phyloP scores from a whole-genome alignment of 768 basidiomycete species.

The Tubosaeta sp. region DNA sequence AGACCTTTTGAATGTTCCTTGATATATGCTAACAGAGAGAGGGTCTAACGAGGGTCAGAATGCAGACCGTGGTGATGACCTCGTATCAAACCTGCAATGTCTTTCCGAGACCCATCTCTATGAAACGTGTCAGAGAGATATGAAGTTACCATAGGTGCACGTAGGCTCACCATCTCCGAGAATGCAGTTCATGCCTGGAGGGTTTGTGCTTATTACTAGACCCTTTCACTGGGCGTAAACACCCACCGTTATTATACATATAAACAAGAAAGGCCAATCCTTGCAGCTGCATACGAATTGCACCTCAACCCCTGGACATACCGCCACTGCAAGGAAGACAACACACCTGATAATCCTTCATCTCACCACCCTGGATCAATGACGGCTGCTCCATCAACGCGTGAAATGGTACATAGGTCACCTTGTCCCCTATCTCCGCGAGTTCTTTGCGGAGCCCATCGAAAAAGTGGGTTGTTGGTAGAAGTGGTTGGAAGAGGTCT shows the following conservation, averaged over 20 bases:
- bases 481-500: conserved; percentile 43
- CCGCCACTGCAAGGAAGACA: background rate
- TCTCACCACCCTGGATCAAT: conserved; percentile 49
- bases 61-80: background rate
- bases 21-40: conserved; percentile 65
- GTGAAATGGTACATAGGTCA: conserved; percentile 34
- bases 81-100: conserved; percentile 47
- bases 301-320: background rate
- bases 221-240: background rate
- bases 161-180: conserved; percentile 57
- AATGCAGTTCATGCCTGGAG: conserved; percentile 61
- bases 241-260: conserved; percentile 63
- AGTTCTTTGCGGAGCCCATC: conserved; percentile 31
- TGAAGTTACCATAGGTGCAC: background rate
- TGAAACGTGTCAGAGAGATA: background rate
- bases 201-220: background rate
- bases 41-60: conserved; percentile 34
- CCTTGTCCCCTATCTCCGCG: conserved; percentile 25
- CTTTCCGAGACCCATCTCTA: conserved; percentile 63
- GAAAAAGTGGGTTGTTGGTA: conserved; percentile 41
- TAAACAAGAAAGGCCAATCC: conserved; percentile 63
- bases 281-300: conserved; percentile 36
- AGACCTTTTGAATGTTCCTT: conserved; percentile 47
- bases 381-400: conserved; percentile 44
- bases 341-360: conserved; percentile 70